A percentile compares a stretch with the other conserved stretches of the same genome.
These are phyloP conservation scores for Brassica nigra DNA, from an alignment of 345 rosid species.

Conservation along the genomic window DNA sequence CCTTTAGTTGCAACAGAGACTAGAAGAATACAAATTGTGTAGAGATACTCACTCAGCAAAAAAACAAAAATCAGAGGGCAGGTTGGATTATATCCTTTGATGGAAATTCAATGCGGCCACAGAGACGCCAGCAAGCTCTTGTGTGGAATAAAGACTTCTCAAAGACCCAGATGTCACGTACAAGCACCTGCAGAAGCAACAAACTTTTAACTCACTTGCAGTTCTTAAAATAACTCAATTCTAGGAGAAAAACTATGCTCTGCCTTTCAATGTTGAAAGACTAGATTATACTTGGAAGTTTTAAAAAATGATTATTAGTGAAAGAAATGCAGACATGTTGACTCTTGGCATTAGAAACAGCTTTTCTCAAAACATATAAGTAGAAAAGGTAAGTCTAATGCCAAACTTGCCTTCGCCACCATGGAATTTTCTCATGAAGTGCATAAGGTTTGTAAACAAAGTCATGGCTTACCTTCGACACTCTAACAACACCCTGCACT, in stretches of 20 bases:
- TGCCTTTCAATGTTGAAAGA: not conserved
- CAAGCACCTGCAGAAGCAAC: slow-evolving; percentile 60
- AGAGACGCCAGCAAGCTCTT: slow-evolving; percentile 87
- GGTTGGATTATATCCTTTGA: slow-evolving; percentile 22
- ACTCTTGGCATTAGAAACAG: not conserved
- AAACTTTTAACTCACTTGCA: not conserved
- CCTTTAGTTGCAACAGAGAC: not conserved
- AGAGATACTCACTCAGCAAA: slow-evolving; percentile 17
- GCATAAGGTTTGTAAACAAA: slow-evolving; percentile 81
- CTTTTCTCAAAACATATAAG: not conserved
- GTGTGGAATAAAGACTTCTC: slow-evolving; percentile 87
- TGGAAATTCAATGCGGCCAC: slow-evolving; percentile 59
- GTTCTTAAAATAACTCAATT: slow-evolving; percentile 11
- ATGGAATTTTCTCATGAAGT: slow-evolving; percentile 61
- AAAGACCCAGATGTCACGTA: slow-evolving; percentile 89
- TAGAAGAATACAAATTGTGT: not conserved
- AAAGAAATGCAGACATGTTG: not conserved
- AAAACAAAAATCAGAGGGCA: slow-evolving; percentile 3
- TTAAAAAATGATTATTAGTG: not conserved
- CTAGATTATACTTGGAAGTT: not conserved
- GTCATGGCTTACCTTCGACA: slow-evolving; percentile 81
- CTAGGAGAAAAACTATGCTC: not conserved
- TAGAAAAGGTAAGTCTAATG: not conserved
- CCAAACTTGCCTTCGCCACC: slow-evolving; percentile 73
- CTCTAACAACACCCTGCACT: slow-evolving; percentile 68